Percentiles rank a stretch among this genome's conserved stretches.
These are phyloP conservation scores for Aureobasidium uvarum DNA, from an alignment of 2,329 filamentous ascomycete genomes.

Conservation along the genomic window DNA sequence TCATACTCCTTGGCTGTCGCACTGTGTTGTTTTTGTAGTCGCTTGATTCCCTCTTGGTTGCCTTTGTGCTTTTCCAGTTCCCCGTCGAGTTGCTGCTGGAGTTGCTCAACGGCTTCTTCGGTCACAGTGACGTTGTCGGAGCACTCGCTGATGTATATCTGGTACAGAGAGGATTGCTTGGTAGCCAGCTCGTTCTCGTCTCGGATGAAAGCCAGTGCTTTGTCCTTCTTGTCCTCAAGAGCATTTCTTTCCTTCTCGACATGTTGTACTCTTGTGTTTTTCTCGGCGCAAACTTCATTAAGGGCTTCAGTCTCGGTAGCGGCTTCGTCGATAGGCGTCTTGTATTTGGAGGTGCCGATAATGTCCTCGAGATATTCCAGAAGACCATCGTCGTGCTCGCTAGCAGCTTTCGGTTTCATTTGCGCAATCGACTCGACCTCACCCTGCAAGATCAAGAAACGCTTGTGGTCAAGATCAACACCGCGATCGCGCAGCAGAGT, in stretches of 20 bases:
- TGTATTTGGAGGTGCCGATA: constrained; percentile 98
- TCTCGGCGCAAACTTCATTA: constrained; percentile 93
- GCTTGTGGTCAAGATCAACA: constrained; percentile 95
- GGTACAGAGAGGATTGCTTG: constrained; percentile 90
- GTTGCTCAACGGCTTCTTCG: constrained; percentile 83
- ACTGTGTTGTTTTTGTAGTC: constrained; percentile 80
- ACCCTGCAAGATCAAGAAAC: constrained; percentile 94
- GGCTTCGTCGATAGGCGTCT: constrained; percentile 91
- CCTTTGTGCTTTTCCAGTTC: constrained; percentile 92
- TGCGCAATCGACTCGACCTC: constrained; percentile 98
- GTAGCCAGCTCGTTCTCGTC: constrained; percentile 90
- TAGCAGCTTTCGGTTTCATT: constrained; percentile 96
- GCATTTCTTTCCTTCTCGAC: constrained; percentile 95
- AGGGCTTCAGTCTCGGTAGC: constrained; percentile 85
- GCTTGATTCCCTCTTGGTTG: constrained; percentile 84
- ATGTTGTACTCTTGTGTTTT: constrained; percentile 91
- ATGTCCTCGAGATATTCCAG: constrained; percentile 98
- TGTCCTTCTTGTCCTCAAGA: constrained; percentile 95
- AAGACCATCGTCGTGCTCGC: constrained; percentile 93
- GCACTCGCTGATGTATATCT: constrained; percentile 85
- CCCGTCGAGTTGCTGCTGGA: constrained; percentile 79
- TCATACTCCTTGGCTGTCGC: constrained; percentile 81
- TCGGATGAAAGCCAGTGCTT: constrained; percentile 80
- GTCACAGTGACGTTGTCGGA: constrained; percentile 85
- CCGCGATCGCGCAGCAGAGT: constrained; percentile 81